A percentile compares a stretch with the other conserved stretches of the same genome.
phyloP scores from a whole-genome alignment of 2,329 filamentous ascomycete species.

The Aspergillus sclerotialis region DNA sequence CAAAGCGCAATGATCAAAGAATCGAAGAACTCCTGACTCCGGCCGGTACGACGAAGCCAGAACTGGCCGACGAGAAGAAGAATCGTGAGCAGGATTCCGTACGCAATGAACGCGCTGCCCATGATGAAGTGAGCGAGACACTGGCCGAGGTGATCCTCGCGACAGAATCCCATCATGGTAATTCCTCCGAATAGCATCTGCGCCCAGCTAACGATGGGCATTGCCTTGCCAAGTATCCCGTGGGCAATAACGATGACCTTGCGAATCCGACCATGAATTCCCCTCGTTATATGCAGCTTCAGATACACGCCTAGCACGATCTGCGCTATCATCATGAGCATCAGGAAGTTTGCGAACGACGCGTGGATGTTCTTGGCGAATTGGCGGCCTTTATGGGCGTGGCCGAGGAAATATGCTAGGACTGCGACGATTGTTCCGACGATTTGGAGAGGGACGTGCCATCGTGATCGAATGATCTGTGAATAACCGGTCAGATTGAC shows the following conservation, averaged over 20 bases:
- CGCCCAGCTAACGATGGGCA: conserved; percentile 81
- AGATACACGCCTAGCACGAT: conserved; percentile 78
- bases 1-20: conserved; percentile 83
- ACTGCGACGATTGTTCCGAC: conserved; percentile 68
- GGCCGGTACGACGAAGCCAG: conserved; percentile 74
- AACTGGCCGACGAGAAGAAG: conserved; percentile 80
- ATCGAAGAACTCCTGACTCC: conserved; percentile 96
- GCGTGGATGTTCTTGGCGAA: conserved; percentile 78
- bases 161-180: conserved; percentile 84
- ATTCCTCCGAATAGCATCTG: conserved; percentile 98
- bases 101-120: conserved; percentile 92
- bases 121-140: conserved; percentile 98
- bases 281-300: conserved; percentile 79
- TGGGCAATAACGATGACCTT: conserved; percentile 65
- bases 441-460: conserved; percentile 87
- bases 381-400: conserved; percentile 80
- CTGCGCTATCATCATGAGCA: conserved; percentile 71
- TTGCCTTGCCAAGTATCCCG: conserved; percentile 73
- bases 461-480: conserved; percentile 80
- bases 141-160: conserved; percentile 83
- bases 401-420: conserved; percentile 83
- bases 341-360: conserved; percentile 70
- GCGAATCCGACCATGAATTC: conserved; percentile 72
- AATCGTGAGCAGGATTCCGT: conserved; percentile 81
- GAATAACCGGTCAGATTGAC: conserved; percentile 2